These are phyloP conservation scores for Prunella vulgaris DNA, from an alignment of 257 asterid species.

Conservation along the genomic window DNA sequence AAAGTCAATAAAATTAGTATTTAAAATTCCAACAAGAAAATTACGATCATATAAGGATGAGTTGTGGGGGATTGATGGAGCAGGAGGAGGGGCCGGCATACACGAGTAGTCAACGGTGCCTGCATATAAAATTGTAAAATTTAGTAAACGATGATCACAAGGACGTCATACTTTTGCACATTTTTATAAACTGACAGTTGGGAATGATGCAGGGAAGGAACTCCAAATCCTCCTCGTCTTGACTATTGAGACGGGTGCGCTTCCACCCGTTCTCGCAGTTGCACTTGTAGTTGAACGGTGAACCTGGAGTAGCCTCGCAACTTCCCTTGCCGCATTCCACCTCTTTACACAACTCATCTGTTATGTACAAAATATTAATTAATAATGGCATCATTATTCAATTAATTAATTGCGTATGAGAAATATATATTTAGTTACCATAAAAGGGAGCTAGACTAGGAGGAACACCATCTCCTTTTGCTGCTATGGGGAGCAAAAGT, in stretches of 20 bases:
- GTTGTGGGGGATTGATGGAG: constrained; percentile 51
- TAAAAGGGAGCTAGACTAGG: constrained; percentile 28
- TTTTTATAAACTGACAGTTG: constrained; percentile 36
- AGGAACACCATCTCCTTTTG: constrained; percentile 31
- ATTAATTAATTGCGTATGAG: background rate
- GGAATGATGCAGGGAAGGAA: constrained; percentile 77
- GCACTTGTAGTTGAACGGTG: constrained; percentile 54
- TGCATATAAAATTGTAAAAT: constrained; percentile 16
- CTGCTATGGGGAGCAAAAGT: background rate
- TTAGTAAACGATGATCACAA: background rate
- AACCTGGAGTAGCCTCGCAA: constrained; percentile 42
- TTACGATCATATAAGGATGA: constrained; percentile 62
- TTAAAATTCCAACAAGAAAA: background rate
- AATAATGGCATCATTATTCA: background rate
- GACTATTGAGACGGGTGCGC: constrained; percentile 42
- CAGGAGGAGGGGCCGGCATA: constrained; percentile 72
- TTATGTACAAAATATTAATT: background rate
- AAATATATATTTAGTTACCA: constrained; percentile 11
- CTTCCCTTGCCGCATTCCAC: constrained; percentile 76
- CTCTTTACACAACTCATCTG: constrained; percentile 56
- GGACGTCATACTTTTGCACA: background rate
- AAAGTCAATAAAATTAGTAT: background rate
- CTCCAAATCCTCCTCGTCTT: constrained; percentile 27
- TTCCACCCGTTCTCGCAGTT: constrained; percentile 64
- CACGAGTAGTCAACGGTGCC: constrained; percentile 78